Base-by-base conservation (phyloP, 495 filamentous ascomycete species). In the Penicillium herquei region DNA sequence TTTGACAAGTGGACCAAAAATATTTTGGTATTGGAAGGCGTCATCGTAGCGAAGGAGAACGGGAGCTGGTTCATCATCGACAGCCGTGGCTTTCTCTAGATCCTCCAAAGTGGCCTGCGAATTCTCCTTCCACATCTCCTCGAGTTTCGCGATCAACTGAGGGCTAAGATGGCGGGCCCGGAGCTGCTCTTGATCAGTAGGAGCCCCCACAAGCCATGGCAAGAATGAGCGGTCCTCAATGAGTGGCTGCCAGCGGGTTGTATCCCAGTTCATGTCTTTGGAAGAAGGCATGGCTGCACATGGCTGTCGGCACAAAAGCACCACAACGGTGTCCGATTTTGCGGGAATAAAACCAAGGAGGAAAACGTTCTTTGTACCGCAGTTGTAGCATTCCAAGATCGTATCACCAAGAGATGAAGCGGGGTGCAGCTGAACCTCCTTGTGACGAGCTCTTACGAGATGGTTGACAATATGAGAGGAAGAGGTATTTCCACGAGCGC, bases 231-330 rank as follows among this genome's bases (percentile, higher is more conserved):
- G 91, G 62, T 99, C 94, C 67, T 97, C 92, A 56, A 99, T 97
- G 37, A 99, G 78, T 3, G 94, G 94, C 62, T 98, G 92, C 94
- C 94, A 99, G 59, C 92, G 86, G 7, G 95, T 96, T 12, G 92
- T 93, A 73, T 99, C 94, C 94, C 94, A 99, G 69, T 93, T 98
- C 94, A 99, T 99, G 65, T 98, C 94, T 75, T 99, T 99, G n/a
- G 91, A 91, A 10, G 93, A 96, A 5, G 90, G 88, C 78, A 88
- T 91, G 33, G 95, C 84, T 39, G 92, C 94, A 73, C 94, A 99
- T 43, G 94, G 94, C 69, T 98, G 94, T 32, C 94, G 90, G 72
- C 94, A 99, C 8, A 99, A 81, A 39, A 99, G 83, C 14, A 99
- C 94, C 17, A 99, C 94, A 17, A 99, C 94, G 0, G 94, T 97